Base-by-base conservation (phyloP, 2,329 filamentous ascomycete species). In the Macrophomina phaseolina region DNA sequence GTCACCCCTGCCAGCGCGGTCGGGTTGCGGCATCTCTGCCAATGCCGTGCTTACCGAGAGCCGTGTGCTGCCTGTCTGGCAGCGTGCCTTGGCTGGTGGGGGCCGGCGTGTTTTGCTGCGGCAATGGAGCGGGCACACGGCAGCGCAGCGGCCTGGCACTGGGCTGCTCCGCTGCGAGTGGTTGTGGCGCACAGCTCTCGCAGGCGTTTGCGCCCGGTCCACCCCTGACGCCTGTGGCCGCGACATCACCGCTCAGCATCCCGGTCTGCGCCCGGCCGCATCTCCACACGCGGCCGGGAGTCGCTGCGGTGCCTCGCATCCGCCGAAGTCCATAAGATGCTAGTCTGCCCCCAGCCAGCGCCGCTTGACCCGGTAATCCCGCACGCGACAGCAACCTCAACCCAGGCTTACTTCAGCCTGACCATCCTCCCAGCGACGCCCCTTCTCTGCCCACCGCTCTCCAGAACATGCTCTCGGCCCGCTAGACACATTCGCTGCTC, bases 1-100 rank as follows among this genome's bases (percentile, higher is more conserved):
- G 58, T 62, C 58, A 62, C 23, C 58, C 45, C 12, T 30, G 58
- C 9, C 38, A 7, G 40, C 34, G 7, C 14, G 9, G 8, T n/a
- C 58, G 40, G 58, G 28, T 9, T 16, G 58, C 40, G n/a, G 46
- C 62, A 45, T 34, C 46, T 36, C 82, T 45, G 40, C 56, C 28
- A 34, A 36, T 61, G 56, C 56, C 56, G 4, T 87, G 83, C 51
- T 83, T 79, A 2, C 80, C 76, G 70, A 97, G 91, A 11, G 90
- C 94, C 5, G 87, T 83, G 16, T 45, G 9, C 42, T 9, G 42
- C 42, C 4, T 45, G 8, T 45, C 8, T 45, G 5, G 11, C 12
- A n/a, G 5, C 42, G 7, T 16, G 5, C 42, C 74, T 97, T 93
- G 6, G 91, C 48, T 51, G 28, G 48, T 45, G 42, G 48, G 18